These are phyloP conservation scores for Verticillium alfalfae DNA, from an alignment of 2,329 filamentous ascomycete genomes.

Conservation along the genomic window DNA sequence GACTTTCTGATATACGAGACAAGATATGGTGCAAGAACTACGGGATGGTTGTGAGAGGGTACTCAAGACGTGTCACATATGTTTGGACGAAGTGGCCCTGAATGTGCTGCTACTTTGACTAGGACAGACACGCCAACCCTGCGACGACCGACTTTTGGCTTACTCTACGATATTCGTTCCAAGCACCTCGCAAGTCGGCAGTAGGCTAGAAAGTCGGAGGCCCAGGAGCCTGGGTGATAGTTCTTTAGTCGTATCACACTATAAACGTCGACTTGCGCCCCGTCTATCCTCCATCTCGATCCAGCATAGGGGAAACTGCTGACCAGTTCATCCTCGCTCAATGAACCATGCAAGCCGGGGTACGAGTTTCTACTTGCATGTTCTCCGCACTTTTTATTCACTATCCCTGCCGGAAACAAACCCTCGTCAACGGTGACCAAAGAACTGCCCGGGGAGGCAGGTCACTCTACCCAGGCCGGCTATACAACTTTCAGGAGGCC, in stretches of 20 bases:
- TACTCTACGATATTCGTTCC: no score
- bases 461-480: constrained; percentile 20
- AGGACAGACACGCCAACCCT: no score
- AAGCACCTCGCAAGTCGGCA: not conserved
- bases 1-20: not conserved
- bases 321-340: constrained; percentile 28
- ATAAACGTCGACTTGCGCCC: constrained; percentile 17
- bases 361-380: constrained; percentile 23
- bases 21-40: no score
- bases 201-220: no score
- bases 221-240: no score
- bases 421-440: constrained; percentile 26
- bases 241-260: no score
- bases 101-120: no score
- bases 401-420: not conserved
- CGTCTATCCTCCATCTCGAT: constrained; percentile 23
- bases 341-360: constrained; percentile 22
- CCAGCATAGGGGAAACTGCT: constrained; percentile 26
- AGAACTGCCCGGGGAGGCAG: constrained; percentile 27
- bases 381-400: not conserved
- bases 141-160: no score
- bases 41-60: no score
- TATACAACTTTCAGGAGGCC: constrained; percentile 16
- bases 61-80: no score
- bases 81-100: no score